Evolutionary conservation across 2,329 filamentous ascomycete species (phyloP), one percentile per base, ranked within the genome.

Genomic region (Claviceps purpurea): DNA sequence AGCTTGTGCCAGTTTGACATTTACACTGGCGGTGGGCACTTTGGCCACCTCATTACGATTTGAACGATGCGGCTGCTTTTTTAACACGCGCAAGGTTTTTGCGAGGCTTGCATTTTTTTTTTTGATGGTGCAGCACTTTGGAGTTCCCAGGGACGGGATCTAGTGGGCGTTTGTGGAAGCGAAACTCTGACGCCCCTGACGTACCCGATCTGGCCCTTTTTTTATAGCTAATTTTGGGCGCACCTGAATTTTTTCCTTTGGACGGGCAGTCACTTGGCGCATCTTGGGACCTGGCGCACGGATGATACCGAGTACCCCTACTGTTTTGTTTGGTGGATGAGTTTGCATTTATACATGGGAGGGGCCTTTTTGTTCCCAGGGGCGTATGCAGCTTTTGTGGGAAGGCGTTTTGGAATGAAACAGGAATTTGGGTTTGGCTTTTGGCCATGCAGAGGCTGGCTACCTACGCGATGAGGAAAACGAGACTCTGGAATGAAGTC

Each of bases 1-100:
- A 51, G 59, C 39, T 46, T 34, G 41, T 34, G 51, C 24, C n/a
- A 11, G 10, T 34, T 34, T 34, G 30, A 34, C 30, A 34, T 11
- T 11, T 34, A 34, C 30, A 34, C 30, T 34, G 30, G 10, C 30
- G 30, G 30, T 34, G 30, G 10, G 30, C 30, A 4, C 30, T 34
- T 34, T 11, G 10, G 30, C 30, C 30, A 34, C 26, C 26, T 30
- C 30, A 34, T 34, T 11, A 34, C 30, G 30, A 34, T 34, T 34
- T 34, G 41, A 14, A 52, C 42, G 50, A 50, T 4, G 7, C 18
- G 37, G 20, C 10, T 49, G 18, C 16, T n/a, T 48, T 16, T 16
- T 4, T 14, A 24, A 18, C 24, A 34, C 10, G 30, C 30, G 30
- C 30, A 34, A 34, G 30, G 34, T 8, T 10, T 40, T 40, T n/a